Percentiles rank a stretch among this genome's conserved stretches.
phyloP scores from a whole-genome alignment of 78 protist species.

The Pelomyxa schiedti region DNA sequence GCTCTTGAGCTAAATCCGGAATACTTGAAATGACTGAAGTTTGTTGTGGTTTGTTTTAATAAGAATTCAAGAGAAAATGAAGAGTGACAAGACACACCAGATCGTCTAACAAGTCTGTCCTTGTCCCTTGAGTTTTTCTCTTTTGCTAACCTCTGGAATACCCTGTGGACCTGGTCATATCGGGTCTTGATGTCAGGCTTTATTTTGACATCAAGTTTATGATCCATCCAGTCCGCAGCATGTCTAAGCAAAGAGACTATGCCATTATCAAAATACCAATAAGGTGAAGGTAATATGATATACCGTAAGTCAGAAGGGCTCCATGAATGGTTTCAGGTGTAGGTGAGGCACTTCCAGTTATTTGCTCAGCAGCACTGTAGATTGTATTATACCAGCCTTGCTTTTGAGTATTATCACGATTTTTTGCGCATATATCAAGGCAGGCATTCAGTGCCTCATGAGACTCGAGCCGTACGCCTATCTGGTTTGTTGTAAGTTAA shows the following conservation, averaged over 20 bases:
- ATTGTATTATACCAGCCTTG: constrained; percentile 43
- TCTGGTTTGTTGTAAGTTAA: not conserved
- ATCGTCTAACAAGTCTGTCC: too few relatives aligned
- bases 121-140: too few relatives aligned
- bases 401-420: constrained; percentile 26
- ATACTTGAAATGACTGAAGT: too few relatives aligned
- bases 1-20: too few relatives aligned
- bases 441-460: constrained; percentile 39
- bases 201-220: too few relatives aligned
- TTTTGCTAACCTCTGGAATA: not conserved
- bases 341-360: not conserved
- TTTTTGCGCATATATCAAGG: constrained; percentile 23
- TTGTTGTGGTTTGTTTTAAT: too few relatives aligned
- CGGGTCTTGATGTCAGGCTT: too few relatives aligned
- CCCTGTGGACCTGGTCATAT: not conserved
- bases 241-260: not conserved
- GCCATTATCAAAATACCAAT: not conserved
- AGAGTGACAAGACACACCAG: too few relatives aligned
- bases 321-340: not conserved
- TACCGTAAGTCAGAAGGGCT: not conserved
- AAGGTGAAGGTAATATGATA: not conserved
- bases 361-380: constrained; percentile 39
- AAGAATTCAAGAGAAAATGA: too few relatives aligned
- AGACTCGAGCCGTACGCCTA: constrained; percentile 35
- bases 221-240: not conserved